Evolutionary conservation across 2,329 filamentous ascomycete species (phyloP).

Genomic region (Bretziella fagacearum): DNA sequence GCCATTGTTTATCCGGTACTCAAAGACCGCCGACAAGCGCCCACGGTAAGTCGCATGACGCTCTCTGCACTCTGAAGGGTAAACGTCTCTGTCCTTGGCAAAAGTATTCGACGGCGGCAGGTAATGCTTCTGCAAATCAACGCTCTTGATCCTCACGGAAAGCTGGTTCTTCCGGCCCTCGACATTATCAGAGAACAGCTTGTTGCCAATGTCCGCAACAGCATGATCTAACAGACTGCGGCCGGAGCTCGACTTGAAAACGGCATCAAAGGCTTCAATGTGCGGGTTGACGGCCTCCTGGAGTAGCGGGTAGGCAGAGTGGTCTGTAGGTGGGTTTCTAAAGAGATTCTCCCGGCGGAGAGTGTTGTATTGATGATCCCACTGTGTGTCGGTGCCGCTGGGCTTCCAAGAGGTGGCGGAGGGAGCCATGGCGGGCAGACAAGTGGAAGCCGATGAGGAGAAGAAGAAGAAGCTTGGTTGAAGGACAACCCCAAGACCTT

Average conservation of each 20-base stretch:
- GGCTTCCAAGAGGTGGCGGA: constrained; percentile 7
- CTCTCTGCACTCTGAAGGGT: constrained; percentile 86
- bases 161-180: constrained; percentile 53
- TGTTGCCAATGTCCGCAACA: constrained; percentile 76
- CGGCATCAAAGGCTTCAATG: constrained; percentile 85
- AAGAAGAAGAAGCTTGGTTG: too few relatives aligned
- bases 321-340: constrained; percentile 70
- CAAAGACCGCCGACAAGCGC: constrained; percentile 64
- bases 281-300: constrained; percentile 79
- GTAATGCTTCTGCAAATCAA: constrained; percentile 66
- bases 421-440: constrained; percentile 10
- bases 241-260: constrained; percentile 36
- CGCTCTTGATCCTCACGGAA: constrained; percentile 59
- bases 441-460: not conserved
- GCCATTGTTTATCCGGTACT: constrained; percentile 74
- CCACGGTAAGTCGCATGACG: constrained; percentile 83
- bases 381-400: constrained; percentile 46
- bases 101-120: constrained; percentile 73
- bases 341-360: constrained; percentile 78
- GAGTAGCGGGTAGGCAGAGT: constrained; percentile 72
- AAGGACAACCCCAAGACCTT: too few relatives aligned
- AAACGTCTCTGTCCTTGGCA: constrained; percentile 66
- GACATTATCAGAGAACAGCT: constrained; percentile 63
- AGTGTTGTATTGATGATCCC: constrained; percentile 77
- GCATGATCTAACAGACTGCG: constrained; percentile 45